Evolutionary conservation across 306 rosid species (phyloP), one percentile per base, ranked within the genome.

Genomic region (Cucurbita argyrosperma): DNA sequence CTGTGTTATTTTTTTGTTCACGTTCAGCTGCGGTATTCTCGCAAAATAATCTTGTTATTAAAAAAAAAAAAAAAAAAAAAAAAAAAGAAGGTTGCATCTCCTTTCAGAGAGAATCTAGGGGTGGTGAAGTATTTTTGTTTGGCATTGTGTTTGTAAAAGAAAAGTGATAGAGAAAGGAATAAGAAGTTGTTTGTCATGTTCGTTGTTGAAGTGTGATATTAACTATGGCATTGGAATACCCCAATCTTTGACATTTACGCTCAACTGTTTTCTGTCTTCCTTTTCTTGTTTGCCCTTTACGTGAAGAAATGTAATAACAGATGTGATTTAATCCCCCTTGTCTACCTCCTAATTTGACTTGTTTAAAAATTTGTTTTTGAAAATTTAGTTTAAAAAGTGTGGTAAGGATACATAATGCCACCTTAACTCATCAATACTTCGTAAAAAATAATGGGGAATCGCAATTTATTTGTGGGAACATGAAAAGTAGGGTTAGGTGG

Each of bases 91-190:
- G 35, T 77, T 67, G 14, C 47, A 59, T 47, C 62, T 80, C 84
- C 80, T 38, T 38, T 67, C 82, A 77, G 77, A 83, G 77, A 83
- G 80, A 68, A 76, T 81, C 38, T 26, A 42, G 15, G 79, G 74
- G 46, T 79, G 89, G 73, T 47, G 65, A 68, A 76, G 77, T 78
- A 71, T 77, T 82, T 83, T 84, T 71, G 35, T 67, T 75, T 72
- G 49, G 75, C 75, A 65, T 71, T 80, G 35, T 79, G 63, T 77
- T 77, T 77, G 85, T 84, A 74, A 74, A 85, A 83, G 76, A 74
- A 72, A 85, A 83, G 76, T 72, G 76, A 64, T 76, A 75, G 74
- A 75, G 74, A 78, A 70, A 54, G 26, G 59, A 50, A 69, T 66
- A 70, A 70, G 42, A 26, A 69, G 74, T 70, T 26, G 74, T 70